Percentiles rank a stretch among this genome's conserved stretches.
Evolutionary conservation across 106 monocot genomes (phyloP).

Genomic region (Dendrobium nobile): DNA sequence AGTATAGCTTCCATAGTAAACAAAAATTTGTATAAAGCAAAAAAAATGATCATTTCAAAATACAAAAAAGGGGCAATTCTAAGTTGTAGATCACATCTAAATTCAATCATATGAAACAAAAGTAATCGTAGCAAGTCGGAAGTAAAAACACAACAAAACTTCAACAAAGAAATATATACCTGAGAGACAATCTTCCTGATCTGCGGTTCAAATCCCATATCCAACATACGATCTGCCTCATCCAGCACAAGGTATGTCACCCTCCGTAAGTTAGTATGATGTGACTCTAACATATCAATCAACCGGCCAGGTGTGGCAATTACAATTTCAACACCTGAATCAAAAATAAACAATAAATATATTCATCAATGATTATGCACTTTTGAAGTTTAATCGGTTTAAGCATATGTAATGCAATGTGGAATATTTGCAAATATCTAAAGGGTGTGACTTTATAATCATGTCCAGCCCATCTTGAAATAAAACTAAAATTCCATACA

Average conservation of each 20-base stretch:
- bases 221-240: constrained; percentile 98
- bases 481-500: background rate
- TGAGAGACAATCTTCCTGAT: constrained; percentile 94
- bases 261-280: constrained; percentile 88
- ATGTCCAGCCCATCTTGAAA: background rate
- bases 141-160: background rate
- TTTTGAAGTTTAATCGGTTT: background rate
- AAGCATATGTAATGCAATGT: background rate
- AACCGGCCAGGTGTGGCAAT: constrained; percentile 97
- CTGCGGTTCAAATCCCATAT: constrained; percentile 99
- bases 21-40: background rate
- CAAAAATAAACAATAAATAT: background rate
- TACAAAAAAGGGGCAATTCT: background rate
- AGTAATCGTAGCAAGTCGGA: background rate
- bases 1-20: too few species aligned
- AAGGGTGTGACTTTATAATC: background rate
- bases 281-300: constrained; percentile 99
- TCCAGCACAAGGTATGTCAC: constrained; percentile 98
- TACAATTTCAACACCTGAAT: constrained; percentile 94
- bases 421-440: background rate
- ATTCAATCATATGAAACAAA: background rate
- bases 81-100: background rate
- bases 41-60: background rate
- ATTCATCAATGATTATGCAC: constrained; percentile 4
- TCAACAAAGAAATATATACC: constrained; percentile 30